Base-by-base conservation (phyloP, 495 filamentous ascomycete genomes). In the Podospora pseudopauciseta region DNA sequence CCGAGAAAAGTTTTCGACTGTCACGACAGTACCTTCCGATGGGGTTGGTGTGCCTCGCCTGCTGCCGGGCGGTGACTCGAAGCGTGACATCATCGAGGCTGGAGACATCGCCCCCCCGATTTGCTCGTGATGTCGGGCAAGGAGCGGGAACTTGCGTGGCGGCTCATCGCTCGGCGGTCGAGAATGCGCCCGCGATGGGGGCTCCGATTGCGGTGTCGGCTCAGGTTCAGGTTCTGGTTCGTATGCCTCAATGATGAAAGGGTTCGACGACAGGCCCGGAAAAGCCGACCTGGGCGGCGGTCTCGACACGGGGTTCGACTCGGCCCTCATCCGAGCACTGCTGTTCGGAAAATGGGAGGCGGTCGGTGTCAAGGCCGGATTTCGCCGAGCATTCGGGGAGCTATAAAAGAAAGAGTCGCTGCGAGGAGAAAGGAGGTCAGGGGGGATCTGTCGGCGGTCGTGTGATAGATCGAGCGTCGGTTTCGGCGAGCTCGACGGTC, bases 1-100 rank as follows among this genome's bases (percentile, higher is more conserved):
- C 54, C 85, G 79, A 2, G 84, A 85, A 69, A 86, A 85, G 70
- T 85, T 86, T 68, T 85, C 84, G 63, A 82, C 77, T 30, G 62
- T 68, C 71, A 73, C 67, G 30, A 56, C 68, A 34, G 68, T 63
- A 6, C 61, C 62, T 49, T 71, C 74, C 11, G 69, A 71, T 9
- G 69, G 66, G n/a, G 63, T 71, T 64, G 64, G 61, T 44, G 70
- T 63, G 11, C 9, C 30, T 49, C 61, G 70, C 23, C 73, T 69
- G 54, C 62, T 71, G 58, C 78, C 74, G 53, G 68, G 56, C 18
- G 76, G 67, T 28, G 61, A 60, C 30, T 70, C 77, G 56, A 73
- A 64, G 18, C n/a, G 30, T 4, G 27, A 32, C 30, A 63, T 63
- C 30, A 63, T 73, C 32, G 71, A 73, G 23, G 66, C 70, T 5